Evolutionary conservation across 192 early-diverging fungal species (phyloP).

Genomic region (Backusella parvicylindrica): DNA sequence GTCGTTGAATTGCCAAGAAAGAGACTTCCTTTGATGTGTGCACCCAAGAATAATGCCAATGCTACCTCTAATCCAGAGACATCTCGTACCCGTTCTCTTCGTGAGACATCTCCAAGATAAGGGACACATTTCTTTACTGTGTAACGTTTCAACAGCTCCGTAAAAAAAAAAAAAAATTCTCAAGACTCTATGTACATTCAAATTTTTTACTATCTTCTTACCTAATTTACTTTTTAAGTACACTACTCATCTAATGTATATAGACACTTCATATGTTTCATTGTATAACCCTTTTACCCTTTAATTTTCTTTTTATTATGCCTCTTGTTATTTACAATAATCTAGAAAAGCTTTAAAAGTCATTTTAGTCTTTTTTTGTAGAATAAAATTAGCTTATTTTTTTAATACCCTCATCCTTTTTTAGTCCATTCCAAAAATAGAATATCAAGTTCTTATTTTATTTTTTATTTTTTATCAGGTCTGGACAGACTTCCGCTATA

Average conservation of each 20-base stretch:
- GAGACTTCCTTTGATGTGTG: conserved; percentile 59
- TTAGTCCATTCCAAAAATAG: background rate
- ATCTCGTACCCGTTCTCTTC: conserved; percentile 9
- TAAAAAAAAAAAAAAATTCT: conserved; percentile 3
- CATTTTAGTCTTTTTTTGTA: background rate
- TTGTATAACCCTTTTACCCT: background rate
- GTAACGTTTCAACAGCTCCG: background rate
- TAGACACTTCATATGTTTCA: background rate
- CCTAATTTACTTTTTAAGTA: background rate
- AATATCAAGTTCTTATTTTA: background rate
- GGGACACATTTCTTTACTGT: background rate
- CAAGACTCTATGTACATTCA: background rate
- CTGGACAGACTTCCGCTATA: background rate
- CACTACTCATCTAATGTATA: background rate
- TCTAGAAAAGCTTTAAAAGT: background rate
- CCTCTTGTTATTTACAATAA: background rate
- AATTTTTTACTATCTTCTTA: background rate
- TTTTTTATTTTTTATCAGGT: background rate
- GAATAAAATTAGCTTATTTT: conserved; percentile 3
- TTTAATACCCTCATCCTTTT: background rate
- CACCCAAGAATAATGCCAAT: conserved; percentile 37
- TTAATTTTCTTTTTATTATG: conserved; percentile 1
- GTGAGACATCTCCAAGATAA: conserved; percentile 13
- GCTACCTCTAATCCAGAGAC: background rate
- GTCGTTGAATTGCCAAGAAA: conserved; percentile 61